Evolutionary conservation across 1,139 yeast genomes (phyloP), one percentile per base, ranked within the genome.

Genomic region (Yamadazyma pseudoaaseri): DNA sequence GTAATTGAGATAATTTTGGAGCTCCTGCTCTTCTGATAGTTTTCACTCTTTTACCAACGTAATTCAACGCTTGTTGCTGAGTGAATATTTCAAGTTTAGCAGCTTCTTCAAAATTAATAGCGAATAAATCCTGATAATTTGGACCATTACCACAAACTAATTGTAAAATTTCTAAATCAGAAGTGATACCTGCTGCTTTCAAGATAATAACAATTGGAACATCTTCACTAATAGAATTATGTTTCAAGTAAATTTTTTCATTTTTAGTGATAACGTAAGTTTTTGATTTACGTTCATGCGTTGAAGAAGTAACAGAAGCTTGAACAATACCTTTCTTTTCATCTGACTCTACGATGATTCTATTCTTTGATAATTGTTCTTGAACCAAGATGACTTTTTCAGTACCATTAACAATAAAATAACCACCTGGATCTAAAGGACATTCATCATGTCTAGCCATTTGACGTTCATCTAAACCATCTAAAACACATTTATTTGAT

Each of bases 341-440:
- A 56, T 92, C 98, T 1, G 96, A 92, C 60, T 92, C 99, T 9
- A 92, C 98, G 54, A 92, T 89, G 53, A 92, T 94, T 76, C 99
- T 86, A 63, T 92, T 92, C 62, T 92, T 92, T 34, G 96, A 84
- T 56, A 92, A 71, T 67, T 92, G 99, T 61, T 92, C 99, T 61
- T 92, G 99, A 30, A 92, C 95, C 48, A 92, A 74, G 43, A 92
- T 94, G 30, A 92, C 99, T 58, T 92, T 92, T 57, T 92, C 99
- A 0, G 98, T 92, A 57, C 99, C 99, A 56, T 92, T 92, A 30
- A 92, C 97, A 51, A 92, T 84, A 51, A 92, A 92, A 54, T 92
- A 92, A 48, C 99, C 99, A 61, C 99, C 99, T 4, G 98, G 98
- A 60, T 92, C 98, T 34, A 92, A 68, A 0, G 99, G 99, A 60